phyloP scores from a whole-genome alignment of 345 rosid species.

The Citrus inodora region DNA sequence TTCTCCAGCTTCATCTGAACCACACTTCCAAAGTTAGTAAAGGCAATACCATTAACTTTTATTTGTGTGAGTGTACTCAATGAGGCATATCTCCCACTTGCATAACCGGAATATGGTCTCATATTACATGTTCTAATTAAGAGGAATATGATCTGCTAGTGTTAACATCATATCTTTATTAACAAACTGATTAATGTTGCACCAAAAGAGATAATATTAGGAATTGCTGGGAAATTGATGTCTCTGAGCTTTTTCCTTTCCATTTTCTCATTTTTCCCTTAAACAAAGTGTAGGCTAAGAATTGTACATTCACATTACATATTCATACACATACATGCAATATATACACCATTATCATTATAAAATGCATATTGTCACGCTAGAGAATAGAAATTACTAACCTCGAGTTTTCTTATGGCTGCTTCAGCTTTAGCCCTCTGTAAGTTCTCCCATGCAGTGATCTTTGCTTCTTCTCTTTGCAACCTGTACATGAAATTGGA shows the following conservation, averaged over 20 bases:
- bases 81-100: background rate
- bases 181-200: background rate
- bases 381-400: slow-evolving; percentile 6
- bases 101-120: background rate
- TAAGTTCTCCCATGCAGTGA: slow-evolving; percentile 92
- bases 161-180: too few species aligned
- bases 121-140: background rate
- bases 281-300: too few species aligned
- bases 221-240: background rate
- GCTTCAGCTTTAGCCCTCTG: slow-evolving; percentile 99
- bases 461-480: slow-evolving; percentile 87
- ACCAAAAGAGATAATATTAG: background rate
- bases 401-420: slow-evolving; percentile 88
- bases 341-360: background rate
- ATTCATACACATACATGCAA: background rate
- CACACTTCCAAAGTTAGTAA: background rate
- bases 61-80: background rate
- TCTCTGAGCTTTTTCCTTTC: background rate
- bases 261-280: background rate
- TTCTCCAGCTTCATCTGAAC: slow-evolving; percentile 81
- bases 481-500: slow-evolving; percentile 37
- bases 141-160: background rate
- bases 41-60: background rate
- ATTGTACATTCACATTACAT: background rate
- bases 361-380: background rate